These are phyloP conservation scores for Phoma sp. DNA, from an alignment of 2,329 filamentous ascomycete genomes.

Conservation along the genomic window DNA sequence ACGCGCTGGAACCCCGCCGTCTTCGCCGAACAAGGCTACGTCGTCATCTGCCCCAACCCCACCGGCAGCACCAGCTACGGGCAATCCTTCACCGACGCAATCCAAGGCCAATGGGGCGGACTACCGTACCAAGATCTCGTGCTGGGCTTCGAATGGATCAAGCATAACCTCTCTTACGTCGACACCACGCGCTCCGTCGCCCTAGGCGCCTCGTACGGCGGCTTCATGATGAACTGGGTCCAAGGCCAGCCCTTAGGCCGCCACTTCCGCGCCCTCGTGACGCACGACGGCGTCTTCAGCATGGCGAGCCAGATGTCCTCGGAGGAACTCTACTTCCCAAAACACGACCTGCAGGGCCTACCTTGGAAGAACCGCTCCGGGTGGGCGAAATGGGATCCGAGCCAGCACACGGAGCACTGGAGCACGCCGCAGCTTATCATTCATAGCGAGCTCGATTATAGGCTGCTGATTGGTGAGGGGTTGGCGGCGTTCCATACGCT, in stretches of 20 bases:
- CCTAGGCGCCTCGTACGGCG: constrained; percentile 65
- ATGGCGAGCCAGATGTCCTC: constrained; percentile 57
- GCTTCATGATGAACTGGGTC: constrained; percentile 74
- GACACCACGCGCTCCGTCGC: constrained; percentile 74
- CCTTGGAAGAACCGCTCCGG: constrained; percentile 50
- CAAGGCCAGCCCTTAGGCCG: constrained; percentile 84
- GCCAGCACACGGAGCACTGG: constrained; percentile 70
- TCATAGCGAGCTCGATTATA: constrained; percentile 89
- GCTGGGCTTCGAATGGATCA: constrained; percentile 76
- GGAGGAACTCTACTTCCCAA: constrained; percentile 60
- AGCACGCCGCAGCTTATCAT: constrained; percentile 87
- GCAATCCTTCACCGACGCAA: constrained; percentile 76
- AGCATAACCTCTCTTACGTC: constrained; percentile 68
- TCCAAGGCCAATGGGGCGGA: constrained; percentile 82
- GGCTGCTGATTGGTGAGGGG: constrained; percentile 83
- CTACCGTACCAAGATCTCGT: constrained; percentile 83
- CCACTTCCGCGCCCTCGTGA: constrained; percentile 86
- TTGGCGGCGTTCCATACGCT: constrained; percentile 85
- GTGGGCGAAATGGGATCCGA: constrained; percentile 66
- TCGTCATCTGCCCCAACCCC: constrained; percentile 81
- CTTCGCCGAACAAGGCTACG: constrained; percentile 86
- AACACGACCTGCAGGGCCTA: constrained; percentile 51
- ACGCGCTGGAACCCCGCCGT: constrained; percentile 86
- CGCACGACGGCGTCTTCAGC: constrained; percentile 85
- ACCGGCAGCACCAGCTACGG: constrained; percentile 86